A percentile compares a stretch with the other conserved stretches of the same genome.
These are phyloP conservation scores for Exophiala mesophila DNA, from an alignment of 2,329 filamentous ascomycete genomes.

Conservation along the genomic window DNA sequence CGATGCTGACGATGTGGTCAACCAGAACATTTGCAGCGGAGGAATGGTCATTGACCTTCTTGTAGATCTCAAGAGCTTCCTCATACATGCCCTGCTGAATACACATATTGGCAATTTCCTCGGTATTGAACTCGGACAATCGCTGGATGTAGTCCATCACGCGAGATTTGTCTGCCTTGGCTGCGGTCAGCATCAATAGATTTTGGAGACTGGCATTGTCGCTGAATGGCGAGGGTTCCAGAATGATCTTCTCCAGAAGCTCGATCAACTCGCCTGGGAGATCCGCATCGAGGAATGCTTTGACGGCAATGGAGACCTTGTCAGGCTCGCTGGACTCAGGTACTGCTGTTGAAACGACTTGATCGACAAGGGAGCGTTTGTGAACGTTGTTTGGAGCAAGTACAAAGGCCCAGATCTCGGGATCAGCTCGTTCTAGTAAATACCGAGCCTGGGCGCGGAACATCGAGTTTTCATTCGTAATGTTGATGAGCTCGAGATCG, in stretches of 20 bases:
- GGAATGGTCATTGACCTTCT: slow-evolving; percentile 88
- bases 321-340: slow-evolving; percentile 88
- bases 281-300: slow-evolving; percentile 86
- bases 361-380: slow-evolving; percentile 86
- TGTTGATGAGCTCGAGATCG: slow-evolving; percentile 91
- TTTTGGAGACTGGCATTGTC: slow-evolving; percentile 97
- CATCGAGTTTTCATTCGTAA: slow-evolving; percentile 99
- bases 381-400: slow-evolving; percentile 94
- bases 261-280: slow-evolving; percentile 93
- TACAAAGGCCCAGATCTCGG: slow-evolving; percentile 91
- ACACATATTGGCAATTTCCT: slow-evolving; percentile 88
- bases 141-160: slow-evolving; percentile 96
- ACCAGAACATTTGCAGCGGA: slow-evolving; percentile 88
- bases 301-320: slow-evolving; percentile 90
- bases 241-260: slow-evolving; percentile 95
- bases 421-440: slow-evolving; percentile 81
- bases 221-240: slow-evolving; percentile 98
- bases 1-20: slow-evolving; percentile 95
- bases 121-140: slow-evolving; percentile 80
- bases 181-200: slow-evolving; percentile 89
- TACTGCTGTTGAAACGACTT: slow-evolving; percentile 92
- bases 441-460: slow-evolving; percentile 97
- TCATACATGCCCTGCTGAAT: slow-evolving; percentile 93
- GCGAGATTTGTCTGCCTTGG: slow-evolving; percentile 90
- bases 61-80: slow-evolving; percentile 97